Conservation (phyloP, 345 rosid species). For the Geranium brycei region DNA sequence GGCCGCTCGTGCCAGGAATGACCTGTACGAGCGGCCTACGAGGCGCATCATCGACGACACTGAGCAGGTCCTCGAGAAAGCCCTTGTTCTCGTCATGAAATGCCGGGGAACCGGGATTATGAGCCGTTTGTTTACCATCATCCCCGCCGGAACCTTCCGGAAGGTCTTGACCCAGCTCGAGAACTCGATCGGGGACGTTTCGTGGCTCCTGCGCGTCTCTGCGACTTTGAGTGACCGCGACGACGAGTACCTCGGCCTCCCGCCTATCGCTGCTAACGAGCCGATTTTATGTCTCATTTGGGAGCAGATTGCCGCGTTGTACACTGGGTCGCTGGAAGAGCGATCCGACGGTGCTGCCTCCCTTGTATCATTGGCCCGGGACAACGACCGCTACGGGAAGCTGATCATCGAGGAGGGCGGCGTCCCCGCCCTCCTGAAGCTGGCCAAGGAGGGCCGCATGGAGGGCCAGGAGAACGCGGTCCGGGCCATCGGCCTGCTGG, state of each 20-base stretch:
- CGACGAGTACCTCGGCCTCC: constrained; percentile 58
- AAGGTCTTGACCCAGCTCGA: constrained; percentile 56
- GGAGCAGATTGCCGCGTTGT: constrained; percentile 75
- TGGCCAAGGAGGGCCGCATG: constrained; percentile 44
- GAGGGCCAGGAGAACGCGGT: constrained; percentile 11
- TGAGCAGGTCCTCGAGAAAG: constrained; percentile 62
- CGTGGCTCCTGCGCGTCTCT: constrained; percentile 66
- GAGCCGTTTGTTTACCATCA: constrained; percentile 65
- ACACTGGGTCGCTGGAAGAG: constrained; percentile 46
- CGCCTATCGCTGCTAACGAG: constrained; percentile 78
- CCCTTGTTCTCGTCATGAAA: constrained; percentile 41
- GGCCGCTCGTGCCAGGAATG: constrained; percentile 67
- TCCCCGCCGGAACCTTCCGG: constrained; percentile 66
- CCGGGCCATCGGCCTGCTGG: constrained; percentile 9
- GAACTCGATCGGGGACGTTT: constrained; percentile 68
- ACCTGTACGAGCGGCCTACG: constrained; percentile 63
- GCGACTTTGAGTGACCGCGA: constrained; percentile 43
- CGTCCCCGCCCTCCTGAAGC: constrained; percentile 10
- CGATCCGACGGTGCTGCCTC: constrained; percentile 70
- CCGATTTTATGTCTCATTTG: constrained; percentile 74
- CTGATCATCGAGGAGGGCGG: constrained; percentile 23
- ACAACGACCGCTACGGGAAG: constrained; percentile 60
- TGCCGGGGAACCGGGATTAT: constrained; percentile 57
- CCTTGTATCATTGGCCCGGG: constrained; percentile 64
- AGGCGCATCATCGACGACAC: constrained; percentile 66